Base-by-base conservation (phyloP, 2,329 filamentous ascomycete genomes). In the Dactylellina leptospora region DNA sequence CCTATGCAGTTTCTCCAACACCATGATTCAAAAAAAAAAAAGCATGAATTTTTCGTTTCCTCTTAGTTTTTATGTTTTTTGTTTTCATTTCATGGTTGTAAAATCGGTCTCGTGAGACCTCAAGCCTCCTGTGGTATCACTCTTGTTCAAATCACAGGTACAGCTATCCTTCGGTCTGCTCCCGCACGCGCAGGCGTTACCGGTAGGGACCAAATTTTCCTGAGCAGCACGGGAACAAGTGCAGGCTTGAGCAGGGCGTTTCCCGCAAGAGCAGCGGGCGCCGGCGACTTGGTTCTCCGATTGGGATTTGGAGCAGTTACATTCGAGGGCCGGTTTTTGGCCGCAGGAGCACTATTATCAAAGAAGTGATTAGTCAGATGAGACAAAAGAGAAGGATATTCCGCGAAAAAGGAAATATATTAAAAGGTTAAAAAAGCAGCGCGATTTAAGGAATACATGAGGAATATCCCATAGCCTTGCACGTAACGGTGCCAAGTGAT, bases 231-330 rank as follows among this genome's bases (percentile, higher is more conserved):
- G 68, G 30, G 56, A 63, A 47, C 68, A 72, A 27, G 68, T 72
- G 45, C 68, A 72, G 6, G 68, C 68, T 36, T 72, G 68, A 2
- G 68, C 68, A 45, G 68, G 68, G 40, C 68, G 68, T 64, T 72
- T 72, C 5, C 68, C 68, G 54, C 68, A 72, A 1, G 59, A 64
- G 40, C 68, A 72, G 20, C 68, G 59, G 47, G 68, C 68, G 28
- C 68, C 68, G 45, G 68, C 44, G 53, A 64, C 68, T 55, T 72
- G 59, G 59, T 72, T 72, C 50, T 72, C 68, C 36, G 59, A 42
- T 20, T 40, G 23, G 10, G 68, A 56, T 13, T 55, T 54, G 13
- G 50, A 44, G 59, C 68, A 72, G 53, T 8, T 42, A 40, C 68
- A 72, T 13, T 45, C 59, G 3, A 72, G 47, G 5, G 68, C 68